A percentile compares a stretch with the other conserved stretches of the same genome.
Conservation (phyloP, 768 basidiomycete genomes). For the Hygrocybe punicea region DNA sequence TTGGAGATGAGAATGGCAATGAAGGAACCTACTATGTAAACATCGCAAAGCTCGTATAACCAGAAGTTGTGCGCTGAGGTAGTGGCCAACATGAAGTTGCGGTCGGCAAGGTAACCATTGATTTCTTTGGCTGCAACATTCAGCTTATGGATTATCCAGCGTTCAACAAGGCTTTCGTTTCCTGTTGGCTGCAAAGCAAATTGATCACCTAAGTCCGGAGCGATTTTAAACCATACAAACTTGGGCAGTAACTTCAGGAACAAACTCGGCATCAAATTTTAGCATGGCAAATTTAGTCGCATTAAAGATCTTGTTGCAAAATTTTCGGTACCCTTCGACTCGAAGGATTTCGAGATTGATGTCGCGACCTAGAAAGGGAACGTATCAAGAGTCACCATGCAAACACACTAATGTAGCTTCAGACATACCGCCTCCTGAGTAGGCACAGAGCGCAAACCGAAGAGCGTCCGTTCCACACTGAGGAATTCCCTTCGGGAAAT, state of each 20-base stretch:
- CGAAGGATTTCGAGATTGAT: conserved; percentile 95
- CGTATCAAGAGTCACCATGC: neutral
- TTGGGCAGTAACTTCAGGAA: conserved; percentile 66
- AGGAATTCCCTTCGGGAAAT: conserved; percentile 98
- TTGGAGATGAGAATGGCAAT: neutral
- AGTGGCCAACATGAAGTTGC: conserved; percentile 94
- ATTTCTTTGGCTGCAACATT: conserved; percentile 75
- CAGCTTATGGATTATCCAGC: conserved; percentile 93
- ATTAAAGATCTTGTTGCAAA: conserved; percentile 99
- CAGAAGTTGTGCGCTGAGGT: conserved; percentile 87
- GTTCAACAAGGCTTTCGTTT: conserved; percentile 86
- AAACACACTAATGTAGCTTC: neutral
- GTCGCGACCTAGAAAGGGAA: conserved; percentile 70
- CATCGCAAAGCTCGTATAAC: conserved; percentile 98
- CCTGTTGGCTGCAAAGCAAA: conserved; percentile 65
- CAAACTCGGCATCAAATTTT: conserved; percentile 82
- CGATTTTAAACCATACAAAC: conserved; percentile 37
- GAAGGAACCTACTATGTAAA: conserved; percentile 76
- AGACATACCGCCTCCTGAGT: conserved; percentile 75
- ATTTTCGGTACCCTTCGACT: conserved; percentile 97
- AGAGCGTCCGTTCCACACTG: conserved; percentile 98
- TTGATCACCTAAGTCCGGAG: conserved; percentile 8
- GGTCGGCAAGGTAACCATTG: conserved; percentile 67
- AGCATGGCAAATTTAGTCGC: conserved; percentile 99
- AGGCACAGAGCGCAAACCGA: conserved; percentile 91